Evolutionary conservation across 805 yeast species (phyloP).

Genomic region (Cyberlindnera euphorbiae): DNA sequence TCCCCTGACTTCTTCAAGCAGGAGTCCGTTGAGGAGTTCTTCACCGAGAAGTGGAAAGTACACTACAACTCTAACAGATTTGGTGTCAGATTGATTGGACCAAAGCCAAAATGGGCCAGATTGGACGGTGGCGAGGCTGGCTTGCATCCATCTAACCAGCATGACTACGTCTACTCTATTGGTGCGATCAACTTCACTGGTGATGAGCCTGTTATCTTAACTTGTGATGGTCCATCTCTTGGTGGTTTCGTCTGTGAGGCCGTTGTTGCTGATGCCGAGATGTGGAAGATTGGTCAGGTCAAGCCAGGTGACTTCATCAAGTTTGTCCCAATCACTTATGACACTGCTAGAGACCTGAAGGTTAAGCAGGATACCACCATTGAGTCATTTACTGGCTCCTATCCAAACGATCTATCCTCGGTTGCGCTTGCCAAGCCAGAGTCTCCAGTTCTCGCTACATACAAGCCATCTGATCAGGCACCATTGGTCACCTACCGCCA

Average conservation of each 20-base stretch:
- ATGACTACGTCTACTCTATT: slow-evolving; percentile 91
- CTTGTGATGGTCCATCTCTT: slow-evolving; percentile 95
- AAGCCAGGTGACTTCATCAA: slow-evolving; percentile 87
- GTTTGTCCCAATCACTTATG: slow-evolving; percentile 73
- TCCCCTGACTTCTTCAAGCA: slow-evolving; percentile 88
- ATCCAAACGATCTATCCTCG: slow-evolving; percentile 27
- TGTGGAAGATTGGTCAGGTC: slow-evolving; percentile 98
- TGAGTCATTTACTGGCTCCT: slow-evolving; percentile 36
- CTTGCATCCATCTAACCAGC: slow-evolving; percentile 96
- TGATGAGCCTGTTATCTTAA: slow-evolving; percentile 94
- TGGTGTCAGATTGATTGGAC: slow-evolving; percentile 92
- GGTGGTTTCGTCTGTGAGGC: slow-evolving; percentile 98
- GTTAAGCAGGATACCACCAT: slow-evolving; percentile 53
- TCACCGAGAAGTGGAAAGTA: slow-evolving; percentile 80
- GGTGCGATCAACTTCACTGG: slow-evolving; percentile 99
- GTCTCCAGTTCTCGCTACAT: slow-evolving; percentile 62
- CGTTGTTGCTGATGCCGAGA: slow-evolving; percentile 90
- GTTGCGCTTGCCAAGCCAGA: slow-evolving; percentile 42
- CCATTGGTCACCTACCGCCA: slow-evolving; percentile 86
- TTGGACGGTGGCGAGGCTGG: slow-evolving; percentile 97
- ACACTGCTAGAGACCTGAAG: slow-evolving; percentile 63
- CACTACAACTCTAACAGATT: slow-evolving; percentile 96
- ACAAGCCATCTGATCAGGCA: slow-evolving; percentile 41
- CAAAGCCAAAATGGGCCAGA: slow-evolving; percentile 97
- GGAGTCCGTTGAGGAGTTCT: slow-evolving; percentile 73